Base-by-base conservation (phyloP, 2,329 filamentous ascomycete genomes). In the Mycogone perniciosa region DNA sequence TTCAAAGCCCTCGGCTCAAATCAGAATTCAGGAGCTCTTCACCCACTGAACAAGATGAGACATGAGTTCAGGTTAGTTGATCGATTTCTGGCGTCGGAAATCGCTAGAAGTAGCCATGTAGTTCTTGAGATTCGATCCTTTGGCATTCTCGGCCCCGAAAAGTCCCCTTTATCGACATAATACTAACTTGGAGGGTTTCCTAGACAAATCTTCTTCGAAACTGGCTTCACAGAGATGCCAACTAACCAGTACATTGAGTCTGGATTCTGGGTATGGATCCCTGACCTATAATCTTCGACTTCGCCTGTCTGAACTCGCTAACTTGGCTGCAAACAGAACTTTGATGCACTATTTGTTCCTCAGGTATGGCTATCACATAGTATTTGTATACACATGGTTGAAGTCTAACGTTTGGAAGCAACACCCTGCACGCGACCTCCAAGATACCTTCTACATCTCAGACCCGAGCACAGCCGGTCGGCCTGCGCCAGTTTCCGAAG, bases 161-260 rank as follows among this genome's bases (percentile, higher is more conserved):
- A 20, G 20, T 20, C 20, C 20, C 20, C 20, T 20, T 20, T 20
- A 20, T 20, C 20, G 20, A 20, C 20, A 20, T 2, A 20, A 20
- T 20, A 20, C 43, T 35, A 31, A 44, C n/a, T 35, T n/a, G 8
- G 13, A 3, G n/a, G 11, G 4, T 27, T 33, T 20, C 40, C 5
- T 31, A 55, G 53, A 53, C 88, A 93, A 66, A 96, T 99, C 67
- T 99, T 99, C 83, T 97, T 99, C 73, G 90, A 96, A 68, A 95
- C 96, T 85, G 93, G 92, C 48, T 99, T 97, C 75, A 85, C 92
- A 64, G 93, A 99, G 76, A 97, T 99, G 93, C 88, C 91, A 10
- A 96, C 92, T 45, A 86, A 87, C 72, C 83, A 88, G 68, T 96
- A 85, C 67, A 91, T 97, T 56, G 93, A 99, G 73, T 92, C 91